Conservation (phyloP, 345 rosid genomes). For the Hibiscus mutabilis region DNA sequence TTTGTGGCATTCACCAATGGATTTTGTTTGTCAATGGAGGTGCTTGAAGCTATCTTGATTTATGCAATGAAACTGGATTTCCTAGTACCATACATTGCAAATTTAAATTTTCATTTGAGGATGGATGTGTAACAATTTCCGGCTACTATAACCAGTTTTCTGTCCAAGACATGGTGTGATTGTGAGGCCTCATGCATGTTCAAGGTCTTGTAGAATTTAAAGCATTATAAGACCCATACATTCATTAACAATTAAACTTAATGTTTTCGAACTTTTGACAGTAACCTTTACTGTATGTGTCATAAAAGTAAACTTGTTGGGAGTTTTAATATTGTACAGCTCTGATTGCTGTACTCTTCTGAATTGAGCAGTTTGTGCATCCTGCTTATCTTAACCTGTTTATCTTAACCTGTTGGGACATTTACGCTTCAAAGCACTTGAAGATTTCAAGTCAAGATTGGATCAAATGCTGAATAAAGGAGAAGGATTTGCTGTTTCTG, state of each 20-base stretch:
- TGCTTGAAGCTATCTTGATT: not conserved
- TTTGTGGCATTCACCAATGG: not conserved
- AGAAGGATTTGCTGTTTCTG: conserved; percentile 62
- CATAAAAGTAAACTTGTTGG: not conserved
- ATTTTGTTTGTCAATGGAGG: not conserved
- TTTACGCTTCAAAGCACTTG: conserved; percentile 45
- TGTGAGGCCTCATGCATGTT: not conserved
- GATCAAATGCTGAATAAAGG: conserved; percentile 47
- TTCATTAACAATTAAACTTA: not conserved
- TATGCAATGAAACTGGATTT: not conserved
- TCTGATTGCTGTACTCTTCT: conserved; percentile 2
- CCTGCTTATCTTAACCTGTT: conserved; percentile 45
- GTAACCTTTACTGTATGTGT: not conserved
- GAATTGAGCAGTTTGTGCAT: conserved; percentile 40
- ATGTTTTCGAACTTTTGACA: not conserved
- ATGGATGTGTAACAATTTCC: not conserved
- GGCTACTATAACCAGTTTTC: not conserved
- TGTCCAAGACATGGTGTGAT: not conserved
- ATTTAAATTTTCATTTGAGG: not conserved
- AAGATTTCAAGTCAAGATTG: conserved; percentile 41
- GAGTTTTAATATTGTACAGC: not conserved
- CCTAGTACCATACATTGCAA: not conserved
- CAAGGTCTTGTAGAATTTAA: not conserved
- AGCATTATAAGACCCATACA: not conserved
- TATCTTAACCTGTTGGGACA: conserved; percentile 52